Evolutionary conservation across 768 basidiomycete genomes (phyloP).

Genomic region (Lyophyllum semitale): DNA sequence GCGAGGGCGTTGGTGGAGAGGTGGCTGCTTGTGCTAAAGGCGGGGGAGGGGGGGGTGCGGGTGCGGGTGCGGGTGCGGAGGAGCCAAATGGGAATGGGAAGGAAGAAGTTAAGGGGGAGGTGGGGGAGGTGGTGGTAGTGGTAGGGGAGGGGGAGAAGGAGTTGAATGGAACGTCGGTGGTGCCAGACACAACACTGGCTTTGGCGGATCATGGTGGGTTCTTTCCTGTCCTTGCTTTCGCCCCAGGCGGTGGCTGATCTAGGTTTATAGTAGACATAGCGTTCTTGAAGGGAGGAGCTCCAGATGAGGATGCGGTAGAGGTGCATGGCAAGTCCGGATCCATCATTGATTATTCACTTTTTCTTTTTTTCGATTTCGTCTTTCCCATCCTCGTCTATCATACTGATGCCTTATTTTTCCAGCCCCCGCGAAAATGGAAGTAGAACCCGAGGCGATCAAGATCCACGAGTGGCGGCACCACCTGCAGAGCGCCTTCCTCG

Average conservation of each 20-base stretch:
- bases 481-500: slow-evolving; percentile 71
- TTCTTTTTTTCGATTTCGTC: no score
- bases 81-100: background rate
- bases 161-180: background rate
- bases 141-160: background rate
- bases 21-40: slow-evolving; percentile 50
- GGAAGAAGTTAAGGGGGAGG: background rate
- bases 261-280: background rate
- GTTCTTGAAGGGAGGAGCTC: background rate
- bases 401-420: no score
- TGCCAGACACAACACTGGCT: background rate
- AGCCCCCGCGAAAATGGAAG: slow-evolving; percentile 38
- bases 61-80: background rate
- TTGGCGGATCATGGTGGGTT: background rate
- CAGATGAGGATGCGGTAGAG: background rate
- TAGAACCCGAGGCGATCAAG: slow-evolving; percentile 64
- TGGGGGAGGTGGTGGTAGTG: no score
- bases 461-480: slow-evolving; percentile 83
- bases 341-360: no score
- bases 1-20: slow-evolving; percentile 62
- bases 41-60: slow-evolving; percentile 18
- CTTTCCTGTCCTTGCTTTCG: background rate
- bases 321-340: no score
- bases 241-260: background rate
- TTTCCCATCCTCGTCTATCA: no score